Percentiles rank a stretch among this genome's conserved stretches.
Conservation (phyloP, 805 yeast genomes). For the Saccharomycopsis olivae region DNA sequence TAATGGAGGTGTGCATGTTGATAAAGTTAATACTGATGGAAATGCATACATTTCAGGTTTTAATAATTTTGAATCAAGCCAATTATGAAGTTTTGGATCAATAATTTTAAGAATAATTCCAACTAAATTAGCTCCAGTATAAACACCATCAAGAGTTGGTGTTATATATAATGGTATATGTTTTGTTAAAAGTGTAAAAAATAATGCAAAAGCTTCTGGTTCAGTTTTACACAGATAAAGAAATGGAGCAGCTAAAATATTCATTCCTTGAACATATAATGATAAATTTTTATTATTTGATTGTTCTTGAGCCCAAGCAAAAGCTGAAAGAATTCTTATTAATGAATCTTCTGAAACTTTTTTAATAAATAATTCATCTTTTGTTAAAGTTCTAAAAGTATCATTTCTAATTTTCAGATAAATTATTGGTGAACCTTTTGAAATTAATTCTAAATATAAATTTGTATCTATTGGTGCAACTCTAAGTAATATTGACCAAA, state of each 20-base stretch:
- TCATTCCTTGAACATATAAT: constrained; percentile 85
- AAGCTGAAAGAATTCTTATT: constrained; percentile 59
- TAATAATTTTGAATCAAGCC: constrained; percentile 49
- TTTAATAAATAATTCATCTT: constrained; percentile 52
- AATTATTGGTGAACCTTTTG: constrained; percentile 46
- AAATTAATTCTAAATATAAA: constrained; percentile 42
- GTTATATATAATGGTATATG: constrained; percentile 72
- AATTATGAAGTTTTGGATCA: constrained; percentile 59
- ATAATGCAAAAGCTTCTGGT: constrained; percentile 72
- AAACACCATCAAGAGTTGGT: constrained; percentile 72
- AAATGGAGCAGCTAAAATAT: constrained; percentile 76
- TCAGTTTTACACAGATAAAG: constrained; percentile 68
- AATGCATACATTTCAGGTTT: constrained; percentile 84
- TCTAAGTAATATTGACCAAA: constrained; percentile 71
- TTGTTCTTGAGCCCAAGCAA: constrained; percentile 39
- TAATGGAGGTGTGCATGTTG: constrained; percentile 84
- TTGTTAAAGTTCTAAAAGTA: constrained; percentile 74
- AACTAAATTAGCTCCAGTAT: constrained; percentile 62
- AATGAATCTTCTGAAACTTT: constrained; percentile 62
- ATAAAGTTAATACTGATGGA: constrained; percentile 70
- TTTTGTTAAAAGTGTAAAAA: constrained; percentile 47
- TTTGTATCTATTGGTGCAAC: constrained; percentile 47
- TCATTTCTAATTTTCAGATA: constrained; percentile 72
- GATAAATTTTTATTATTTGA: constrained; percentile 24
- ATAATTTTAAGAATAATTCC: constrained; percentile 61